These are phyloP conservation scores for Leccinum angustisporum DNA, from an alignment of 1,284 basidiomycete genomes.

Conservation along the genomic window DNA sequence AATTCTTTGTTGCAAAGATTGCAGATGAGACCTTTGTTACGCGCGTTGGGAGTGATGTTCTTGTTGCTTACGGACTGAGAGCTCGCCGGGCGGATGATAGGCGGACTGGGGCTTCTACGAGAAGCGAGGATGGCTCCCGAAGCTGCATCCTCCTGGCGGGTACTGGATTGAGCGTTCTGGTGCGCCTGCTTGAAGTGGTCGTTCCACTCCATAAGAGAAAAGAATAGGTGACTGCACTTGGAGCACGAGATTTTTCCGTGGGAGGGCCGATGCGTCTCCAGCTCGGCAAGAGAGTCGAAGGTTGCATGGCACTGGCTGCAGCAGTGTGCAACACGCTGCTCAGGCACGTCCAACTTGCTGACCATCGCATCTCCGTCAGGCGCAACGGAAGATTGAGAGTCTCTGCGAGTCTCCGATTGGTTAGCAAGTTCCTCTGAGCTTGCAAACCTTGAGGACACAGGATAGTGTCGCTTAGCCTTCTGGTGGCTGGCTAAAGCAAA, in stretches of 20 bases:
- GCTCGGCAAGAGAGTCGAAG: conserved; percentile 21
- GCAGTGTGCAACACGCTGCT: conserved; percentile 10
- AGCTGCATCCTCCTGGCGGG: conserved; percentile 8
- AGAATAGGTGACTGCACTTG: conserved; percentile 23
- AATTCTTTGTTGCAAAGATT: conserved; percentile 30
- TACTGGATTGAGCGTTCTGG: conserved; percentile 4
- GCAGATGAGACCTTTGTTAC: conserved; percentile 20
- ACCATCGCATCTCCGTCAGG: neutral
- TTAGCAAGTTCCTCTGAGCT: conserved; percentile 4
- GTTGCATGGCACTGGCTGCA: conserved; percentile 22
- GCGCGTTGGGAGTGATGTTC: conserved; percentile 1
- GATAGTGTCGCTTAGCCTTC: conserved; percentile 25
- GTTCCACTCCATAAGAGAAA: conserved; percentile 32
- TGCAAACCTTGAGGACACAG: conserved; percentile 4
- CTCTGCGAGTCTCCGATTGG: conserved; percentile 5
- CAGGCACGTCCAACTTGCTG: conserved; percentile 1
- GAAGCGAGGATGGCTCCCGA: conserved; percentile 3
- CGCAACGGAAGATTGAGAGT: neutral
- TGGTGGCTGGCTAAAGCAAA: conserved; percentile 23
- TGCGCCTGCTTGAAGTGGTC: conserved; percentile 26
- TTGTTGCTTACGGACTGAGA: conserved; percentile 18
- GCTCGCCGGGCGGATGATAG: conserved; percentile 14
- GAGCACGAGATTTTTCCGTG: conserved; percentile 28
- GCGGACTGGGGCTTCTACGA: conserved; percentile 19
- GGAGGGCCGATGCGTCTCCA: conserved; percentile 26